Conservation (phyloP, 2,329 filamentous ascomycete genomes). For the Pseudogymnoascus sp. region DNA sequence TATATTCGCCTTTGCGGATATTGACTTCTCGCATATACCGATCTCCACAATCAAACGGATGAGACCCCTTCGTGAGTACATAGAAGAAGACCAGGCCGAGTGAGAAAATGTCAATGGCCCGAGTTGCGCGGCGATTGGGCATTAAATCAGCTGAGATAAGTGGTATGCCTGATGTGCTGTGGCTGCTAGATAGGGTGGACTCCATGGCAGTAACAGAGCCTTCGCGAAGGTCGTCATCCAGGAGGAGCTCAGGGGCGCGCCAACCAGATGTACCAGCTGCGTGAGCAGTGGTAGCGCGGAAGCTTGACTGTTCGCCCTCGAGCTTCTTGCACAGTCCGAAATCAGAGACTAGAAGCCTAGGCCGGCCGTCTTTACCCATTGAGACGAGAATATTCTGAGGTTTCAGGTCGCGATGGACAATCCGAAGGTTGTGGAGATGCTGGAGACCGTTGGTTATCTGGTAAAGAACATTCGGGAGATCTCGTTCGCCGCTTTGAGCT, state of each 20-base stretch:
- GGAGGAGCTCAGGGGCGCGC: conserved; percentile 88
- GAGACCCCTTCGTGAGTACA: conserved; percentile 83
- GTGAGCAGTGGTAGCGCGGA: conserved; percentile 88
- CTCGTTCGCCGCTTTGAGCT: conserved; percentile 62
- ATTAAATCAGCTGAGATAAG: conserved; percentile 49
- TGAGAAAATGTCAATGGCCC: conserved; percentile 95
- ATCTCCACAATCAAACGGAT: conserved; percentile 91
- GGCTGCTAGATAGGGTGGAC: conserved; percentile 39
- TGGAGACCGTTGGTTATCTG: conserved; percentile 86
- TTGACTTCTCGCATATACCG: conserved; percentile 95
- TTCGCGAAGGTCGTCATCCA: conserved; percentile 63
- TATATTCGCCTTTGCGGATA: conserved; percentile 82
- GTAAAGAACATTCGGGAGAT: conserved; percentile 71
- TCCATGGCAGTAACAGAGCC: conserved; percentile 38
- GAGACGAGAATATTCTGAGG: conserved; percentile 93
- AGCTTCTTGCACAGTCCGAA: conserved; percentile 97
- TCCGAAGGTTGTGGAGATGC: conserved; percentile 83
- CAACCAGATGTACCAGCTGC: conserved; percentile 91
- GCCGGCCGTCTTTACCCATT: conserved; percentile 58
- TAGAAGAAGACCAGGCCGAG: conserved; percentile 98
- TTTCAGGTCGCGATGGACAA: conserved; percentile 95
- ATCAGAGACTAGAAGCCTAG: conserved; percentile 90
- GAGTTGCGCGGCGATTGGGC: conserved; percentile 72
- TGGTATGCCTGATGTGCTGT: conserved; percentile 54
- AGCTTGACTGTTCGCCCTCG: conserved; percentile 87